Conservation (phyloP, 2,329 filamentous ascomycete genomes). For the Acarospora socialis region DNA sequence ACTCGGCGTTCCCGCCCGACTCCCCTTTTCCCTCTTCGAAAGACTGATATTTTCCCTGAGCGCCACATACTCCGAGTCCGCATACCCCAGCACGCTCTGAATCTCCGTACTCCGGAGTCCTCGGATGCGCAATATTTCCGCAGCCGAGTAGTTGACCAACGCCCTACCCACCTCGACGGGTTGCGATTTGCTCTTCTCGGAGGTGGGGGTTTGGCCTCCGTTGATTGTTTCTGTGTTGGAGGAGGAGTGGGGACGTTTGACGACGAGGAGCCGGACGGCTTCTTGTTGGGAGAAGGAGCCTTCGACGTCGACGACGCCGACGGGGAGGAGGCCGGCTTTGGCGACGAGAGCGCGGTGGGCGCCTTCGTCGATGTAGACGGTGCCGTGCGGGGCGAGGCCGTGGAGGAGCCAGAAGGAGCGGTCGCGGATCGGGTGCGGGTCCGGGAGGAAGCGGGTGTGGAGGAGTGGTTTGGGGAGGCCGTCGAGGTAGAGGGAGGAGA, state of each 20-base stretch:
- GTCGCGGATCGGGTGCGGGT: constrained; percentile 71
- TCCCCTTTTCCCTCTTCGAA: constrained; percentile 27
- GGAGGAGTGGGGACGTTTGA: constrained; percentile 39
- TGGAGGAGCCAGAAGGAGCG: constrained; percentile 96
- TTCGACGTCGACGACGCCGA: constrained; percentile 45
- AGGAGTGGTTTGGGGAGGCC: constrained; percentile 42
- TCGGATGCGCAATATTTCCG: constrained; percentile 71
- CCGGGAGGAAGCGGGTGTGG: constrained; percentile 87
- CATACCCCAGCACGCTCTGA: constrained; percentile 66
- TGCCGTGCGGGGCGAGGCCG: constrained; percentile 79
- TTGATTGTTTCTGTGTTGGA: constrained; percentile 18
- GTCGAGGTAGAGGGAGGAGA: constrained; percentile 29
- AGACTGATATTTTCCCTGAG: constrained; percentile 78
- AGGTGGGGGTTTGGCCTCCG: constrained; percentile 14
- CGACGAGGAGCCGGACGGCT: constrained; percentile 72
- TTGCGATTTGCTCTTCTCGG: constrained; percentile 36
- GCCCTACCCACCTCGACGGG: constrained; percentile 70
- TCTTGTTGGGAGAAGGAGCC: constrained; percentile 86
- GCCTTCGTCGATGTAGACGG: constrained; percentile 82
- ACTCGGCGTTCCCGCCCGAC: constrained; percentile 19
- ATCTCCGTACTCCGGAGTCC: constrained; percentile 76
- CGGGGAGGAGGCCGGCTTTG: constrained; percentile 17
- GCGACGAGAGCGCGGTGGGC: constrained; percentile 48
- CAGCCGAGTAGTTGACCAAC: constrained; percentile 81
- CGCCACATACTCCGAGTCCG: constrained; percentile 88